Conservation (phyloP, 306 rosid genomes). For the Cucumis sativus region Cucumber_9930_V3 NC_026656.2:756001-756500, state of each 20-base stretch:
- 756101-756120: constrained; percentile 39
- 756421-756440: constrained; percentile 46
- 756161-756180: constrained; percentile 39
- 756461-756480: not conserved
- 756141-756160: constrained; percentile 47
- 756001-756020: constrained; percentile 25
- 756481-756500: not conserved
- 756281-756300: constrained; percentile 37
- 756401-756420: constrained; percentile 22
- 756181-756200: constrained; percentile 31
- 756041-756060: constrained; percentile 40
- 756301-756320: constrained; percentile 71
- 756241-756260: constrained; percentile 37
- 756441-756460: constrained; percentile 29
- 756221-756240: constrained; percentile 54
- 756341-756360: constrained; percentile 67
- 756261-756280: constrained; percentile 49
- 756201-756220: constrained; percentile 23
- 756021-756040: constrained; percentile 41
- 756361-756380: constrained; percentile 65
- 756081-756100: constrained; percentile 61
- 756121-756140: constrained; percentile 45
- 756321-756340: constrained; percentile 69
- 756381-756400: constrained; percentile 59
- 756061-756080: constrained; percentile 16